Conservation (phyloP, 164 flowering plant genomes). For the Magnolia sinica region DNA sequence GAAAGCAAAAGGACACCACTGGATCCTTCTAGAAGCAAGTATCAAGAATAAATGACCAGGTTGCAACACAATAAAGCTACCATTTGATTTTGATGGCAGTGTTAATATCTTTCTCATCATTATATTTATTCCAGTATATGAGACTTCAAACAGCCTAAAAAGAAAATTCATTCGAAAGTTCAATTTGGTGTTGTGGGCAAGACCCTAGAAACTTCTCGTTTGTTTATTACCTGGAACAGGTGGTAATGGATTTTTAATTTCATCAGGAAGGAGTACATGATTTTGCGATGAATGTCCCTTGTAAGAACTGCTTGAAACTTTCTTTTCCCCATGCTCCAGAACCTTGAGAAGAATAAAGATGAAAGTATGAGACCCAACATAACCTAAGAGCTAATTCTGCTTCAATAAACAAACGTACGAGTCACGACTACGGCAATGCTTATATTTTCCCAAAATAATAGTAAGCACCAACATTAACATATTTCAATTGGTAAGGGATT, state of each 20-base stretch:
- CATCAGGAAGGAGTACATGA: constrained; percentile 21
- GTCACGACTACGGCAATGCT: background rate
- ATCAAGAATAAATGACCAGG: no score
- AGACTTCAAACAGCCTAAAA: no score
- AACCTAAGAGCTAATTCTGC: background rate
- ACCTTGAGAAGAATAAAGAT: constrained; percentile 17
- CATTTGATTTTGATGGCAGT: no score
- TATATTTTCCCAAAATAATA: background rate
- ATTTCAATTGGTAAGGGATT: background rate
- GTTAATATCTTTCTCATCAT: no score
- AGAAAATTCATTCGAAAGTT: background rate
- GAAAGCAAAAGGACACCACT: no score
- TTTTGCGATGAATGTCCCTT: constrained; percentile 19
- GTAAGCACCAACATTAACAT: no score
- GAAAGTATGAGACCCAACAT: background rate
- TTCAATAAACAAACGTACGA: background rate
- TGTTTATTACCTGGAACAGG: constrained; percentile 50
- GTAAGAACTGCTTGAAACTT: constrained; percentile 17
- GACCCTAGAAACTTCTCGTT: background rate
- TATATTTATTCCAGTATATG: no score
- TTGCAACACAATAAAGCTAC: no score
- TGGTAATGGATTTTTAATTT: constrained; percentile 35
- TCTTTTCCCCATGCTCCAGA: constrained; percentile 14
- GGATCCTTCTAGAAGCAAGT: no score
- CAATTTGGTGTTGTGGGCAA: background rate